These are phyloP conservation scores for Nicotiana knightiana DNA, from an alignment of 257 asterid species.

Conservation along the genomic window DNA sequence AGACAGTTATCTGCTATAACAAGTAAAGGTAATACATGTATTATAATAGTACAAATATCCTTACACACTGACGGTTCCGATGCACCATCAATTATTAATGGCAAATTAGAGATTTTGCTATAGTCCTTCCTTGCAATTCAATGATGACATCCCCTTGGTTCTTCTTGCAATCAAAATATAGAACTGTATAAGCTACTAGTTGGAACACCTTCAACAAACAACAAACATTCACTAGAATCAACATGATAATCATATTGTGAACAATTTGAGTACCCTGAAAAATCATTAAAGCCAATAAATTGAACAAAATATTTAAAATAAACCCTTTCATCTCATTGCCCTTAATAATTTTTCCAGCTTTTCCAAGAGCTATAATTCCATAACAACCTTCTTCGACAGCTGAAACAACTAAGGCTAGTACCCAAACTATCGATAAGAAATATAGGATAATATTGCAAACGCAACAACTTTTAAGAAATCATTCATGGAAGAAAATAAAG, in stretches of 20 bases:
- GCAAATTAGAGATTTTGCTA: conserved; percentile 8
- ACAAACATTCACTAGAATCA: conserved; percentile 11
- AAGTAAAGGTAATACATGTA: too few relatives aligned
- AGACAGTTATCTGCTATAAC: too few relatives aligned
- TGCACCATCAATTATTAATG: neutral
- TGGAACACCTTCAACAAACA: conserved; percentile 25
- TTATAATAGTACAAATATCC: too few relatives aligned
- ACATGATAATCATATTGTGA: neutral
- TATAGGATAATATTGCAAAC: neutral
- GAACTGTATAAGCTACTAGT: conserved; percentile 30
- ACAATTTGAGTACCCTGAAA: conserved; percentile 3
- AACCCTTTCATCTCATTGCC: conserved; percentile 42
- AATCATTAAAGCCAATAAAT: conserved; percentile 8
- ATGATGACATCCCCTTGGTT: conserved; percentile 34
- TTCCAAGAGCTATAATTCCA: conserved; percentile 39
- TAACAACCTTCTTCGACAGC: conserved; percentile 33
- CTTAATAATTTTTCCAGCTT: conserved; percentile 29
- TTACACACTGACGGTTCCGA: too few relatives aligned
- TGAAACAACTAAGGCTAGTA: conserved; percentile 25
- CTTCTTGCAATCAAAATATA: conserved; percentile 47
- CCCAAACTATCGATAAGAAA: conserved; percentile 9
- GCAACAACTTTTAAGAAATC: neutral
- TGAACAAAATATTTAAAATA: conserved; percentile 23
- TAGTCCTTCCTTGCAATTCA: conserved; percentile 24
- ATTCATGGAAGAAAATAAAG: neutral